Evolutionary conservation across 1,284 basidiomycete genomes (phyloP), one percentile per base, ranked within the genome.

Genomic region (Mycosarcoma maydis): DNA sequence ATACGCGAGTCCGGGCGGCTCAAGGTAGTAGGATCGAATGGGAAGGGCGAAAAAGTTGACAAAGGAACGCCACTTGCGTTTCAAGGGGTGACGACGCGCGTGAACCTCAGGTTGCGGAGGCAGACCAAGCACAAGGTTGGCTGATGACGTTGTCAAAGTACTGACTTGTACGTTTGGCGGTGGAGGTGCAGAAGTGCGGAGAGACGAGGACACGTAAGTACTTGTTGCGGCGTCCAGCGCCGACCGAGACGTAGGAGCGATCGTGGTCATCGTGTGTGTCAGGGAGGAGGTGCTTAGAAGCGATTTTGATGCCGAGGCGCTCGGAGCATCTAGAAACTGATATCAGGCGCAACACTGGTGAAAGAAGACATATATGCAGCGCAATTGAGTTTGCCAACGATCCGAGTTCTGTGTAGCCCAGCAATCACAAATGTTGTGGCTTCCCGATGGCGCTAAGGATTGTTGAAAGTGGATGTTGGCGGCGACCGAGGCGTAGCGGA

Each of bases 1-100:
- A 23, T 71, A 66, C 9, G 60, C 39, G 0, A 26, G 10, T 7
- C 61, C 61, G 0, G 68, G 61, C 4, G 61, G 61, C 22, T 61
- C 56, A 17, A 60, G 61, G 45, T 71, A 71, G 53, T 71, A 66
- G 8, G 62, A 32, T 10, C 68, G 61, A n/a, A 71, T 71, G 22
- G 68, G 68, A 11, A 71, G 68, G 1, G 68, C 68, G 42, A 71
- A 71, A 38, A 71, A 66, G 57, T 71, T 60, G 49, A 71, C 57
- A 14, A 71, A 23, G 22, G 53, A 57, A 8, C 54, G 54, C 68
- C 68, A 71, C 33, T 65, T 71, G 49, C 49, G 51, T 39, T 61
- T 71, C 52, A 70, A 30, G 2, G 67, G 54, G 26, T 68, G 48
- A 7, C 48, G 51, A 10, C 23, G 39, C 8, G n/a, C n/a, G 26